A percentile compares a stretch with the other conserved stretches of the same genome.
Evolutionary conservation across 257 asterid genomes (phyloP).

Genomic region (Paulownia fortunei): DNA sequence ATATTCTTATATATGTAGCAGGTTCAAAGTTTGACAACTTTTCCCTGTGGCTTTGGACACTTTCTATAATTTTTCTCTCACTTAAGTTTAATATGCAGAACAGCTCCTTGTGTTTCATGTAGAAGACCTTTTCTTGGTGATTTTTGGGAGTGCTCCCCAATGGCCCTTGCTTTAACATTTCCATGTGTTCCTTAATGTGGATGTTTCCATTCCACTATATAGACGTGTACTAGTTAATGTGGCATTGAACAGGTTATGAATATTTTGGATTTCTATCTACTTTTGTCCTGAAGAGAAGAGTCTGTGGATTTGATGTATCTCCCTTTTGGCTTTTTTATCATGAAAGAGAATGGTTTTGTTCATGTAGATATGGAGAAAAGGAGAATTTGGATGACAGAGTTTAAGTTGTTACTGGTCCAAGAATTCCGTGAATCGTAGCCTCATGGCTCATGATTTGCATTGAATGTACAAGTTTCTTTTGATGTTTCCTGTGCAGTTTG

Average conservation of each 20-base stretch:
- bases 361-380: conserved; percentile 18
- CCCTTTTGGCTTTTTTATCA: not conserved
- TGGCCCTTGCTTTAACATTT: conserved; percentile 16
- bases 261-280: not conserved
- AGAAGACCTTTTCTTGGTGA: not conserved
- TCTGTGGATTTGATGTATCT: conserved; percentile 23
- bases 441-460: conserved; percentile 1
- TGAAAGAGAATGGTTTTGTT: conserved; percentile 16
- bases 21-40: not conserved
- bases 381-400: conserved; percentile 18
- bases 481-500: conserved; percentile 23
- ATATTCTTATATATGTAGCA: conserved; percentile 20
- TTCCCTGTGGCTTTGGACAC: not conserved
- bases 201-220: not conserved
- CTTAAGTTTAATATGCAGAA: not conserved
- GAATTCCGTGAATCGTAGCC: conserved; percentile 3
- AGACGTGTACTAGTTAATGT: conserved; percentile 3
- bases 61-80: not conserved
- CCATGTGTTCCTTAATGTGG: conserved; percentile 8
- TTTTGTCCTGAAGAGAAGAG: conserved; percentile 21
- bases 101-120: conserved; percentile 6
- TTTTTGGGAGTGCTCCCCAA: conserved; percentile 16
- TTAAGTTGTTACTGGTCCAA: conserved; percentile 16
- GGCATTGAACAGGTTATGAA: conserved; percentile 14
- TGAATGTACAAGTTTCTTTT: not conserved